phyloP scores from a whole-genome alignment of 169 alveolate genomes.

The Ichthyophthirius multifiliis region DNA sequence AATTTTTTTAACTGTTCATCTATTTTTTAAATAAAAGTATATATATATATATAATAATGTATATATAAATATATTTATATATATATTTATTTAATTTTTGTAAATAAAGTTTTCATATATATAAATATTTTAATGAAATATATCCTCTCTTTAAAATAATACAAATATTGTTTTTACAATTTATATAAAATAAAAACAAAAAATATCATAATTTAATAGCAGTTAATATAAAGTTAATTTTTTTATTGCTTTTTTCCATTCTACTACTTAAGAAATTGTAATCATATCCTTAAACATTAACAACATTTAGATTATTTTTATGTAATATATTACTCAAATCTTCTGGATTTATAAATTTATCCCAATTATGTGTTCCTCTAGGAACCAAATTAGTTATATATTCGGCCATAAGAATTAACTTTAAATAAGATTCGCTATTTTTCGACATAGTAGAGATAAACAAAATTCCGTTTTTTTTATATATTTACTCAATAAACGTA shows the following conservation, averaged over 20 bases:
- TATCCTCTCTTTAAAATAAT: too few species aligned
- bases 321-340: slow-evolving; percentile 10
- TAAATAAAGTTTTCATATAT: too few species aligned
- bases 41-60: too few species aligned
- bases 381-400: slow-evolving; percentile 47
- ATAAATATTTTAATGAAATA: too few species aligned
- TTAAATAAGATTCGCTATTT: slow-evolving; percentile 48
- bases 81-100: too few species aligned
- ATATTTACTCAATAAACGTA: slow-evolving; percentile 18
- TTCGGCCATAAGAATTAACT: slow-evolving; percentile 48
- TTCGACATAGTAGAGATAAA: slow-evolving; percentile 59
- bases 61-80: too few species aligned
- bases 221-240: not conserved
- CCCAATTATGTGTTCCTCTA: slow-evolving; percentile 74
- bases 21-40: too few species aligned
- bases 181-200: too few species aligned
- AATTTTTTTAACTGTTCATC: too few species aligned
- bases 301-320: not conserved
- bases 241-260: not conserved
- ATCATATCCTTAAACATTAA: not conserved
- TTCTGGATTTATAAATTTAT: slow-evolving; percentile 44
- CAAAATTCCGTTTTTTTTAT: slow-evolving; percentile 42
- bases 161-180: too few species aligned
- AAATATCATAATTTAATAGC: slow-evolving; percentile 4
- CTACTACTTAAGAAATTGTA: not conserved